Evolutionary conservation across 345 rosid genomes (phyloP), one percentile per base, ranked within the genome.

Genomic region (Ceriops zippeliana): DNA sequence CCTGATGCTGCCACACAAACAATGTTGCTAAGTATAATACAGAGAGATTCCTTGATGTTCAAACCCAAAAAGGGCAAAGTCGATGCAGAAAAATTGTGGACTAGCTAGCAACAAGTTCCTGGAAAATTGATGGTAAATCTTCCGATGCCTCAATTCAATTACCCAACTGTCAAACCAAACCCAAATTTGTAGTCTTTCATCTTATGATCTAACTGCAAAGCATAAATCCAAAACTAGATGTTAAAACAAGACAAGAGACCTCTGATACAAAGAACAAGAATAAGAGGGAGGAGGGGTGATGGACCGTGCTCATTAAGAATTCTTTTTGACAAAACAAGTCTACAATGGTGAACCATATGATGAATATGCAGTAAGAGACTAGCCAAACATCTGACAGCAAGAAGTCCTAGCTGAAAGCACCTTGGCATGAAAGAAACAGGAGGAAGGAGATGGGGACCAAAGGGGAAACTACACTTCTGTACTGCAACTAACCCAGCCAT

Each of bases 141-240:
- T 54, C 59, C 4, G 34, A 10, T 6, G 59, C 16, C 24, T 56
- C 76, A 67, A 51, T 30, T 31, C 53, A 24, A 62, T 84, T 79
- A 87, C 27, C 97, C 97, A 0, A 91, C 92, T 7, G 96, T 89
- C 84, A 93, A 79, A 51, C 97, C 98, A 21, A 91, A 89, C 11
- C 98, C 98, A 35, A 91, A 93, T 70, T 89, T 91, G 92, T 88
- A 91, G 76, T 93, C 97, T 65, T 86, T 89, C 92, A 91, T 91
- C 85, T 61, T 85, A 69, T 93, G 97, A 81, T 93, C 98, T 31
- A 93, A 57, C 98, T 93, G 91, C 78, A 85, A 73, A 21, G 64
- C 13, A 52, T 67, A 59, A 38, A 67, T 31, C 2, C 61, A 60
- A 15, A 35, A 52, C 32, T 11, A 10, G 56, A 37, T 35, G 35